Conservation (phyloP, 2,329 filamentous ascomycete species). For the Helicocarpus griseus region DNA sequence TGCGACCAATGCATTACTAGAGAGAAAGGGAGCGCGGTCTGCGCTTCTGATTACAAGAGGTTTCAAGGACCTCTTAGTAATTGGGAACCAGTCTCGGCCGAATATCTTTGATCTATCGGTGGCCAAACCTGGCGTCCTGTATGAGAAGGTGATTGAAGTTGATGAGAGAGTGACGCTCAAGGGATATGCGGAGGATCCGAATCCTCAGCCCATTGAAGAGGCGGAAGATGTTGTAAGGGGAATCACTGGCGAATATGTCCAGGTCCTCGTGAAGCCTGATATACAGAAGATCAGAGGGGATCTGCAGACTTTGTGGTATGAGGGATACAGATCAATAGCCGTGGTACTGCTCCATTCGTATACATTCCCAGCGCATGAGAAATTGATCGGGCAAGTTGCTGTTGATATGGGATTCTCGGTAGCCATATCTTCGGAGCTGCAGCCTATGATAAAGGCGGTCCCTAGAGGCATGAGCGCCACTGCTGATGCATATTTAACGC, state of each 20-base stretch:
- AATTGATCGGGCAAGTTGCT: slow-evolving; percentile 65
- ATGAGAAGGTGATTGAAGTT: slow-evolving; percentile 73
- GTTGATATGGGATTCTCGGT: slow-evolving; percentile 71
- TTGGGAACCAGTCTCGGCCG: slow-evolving; percentile 82
- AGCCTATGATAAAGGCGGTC: slow-evolving; percentile 78
- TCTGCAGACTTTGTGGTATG: slow-evolving; percentile 56
- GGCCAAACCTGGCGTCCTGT: slow-evolving; percentile 73
- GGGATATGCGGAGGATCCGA: slow-evolving; percentile 47
- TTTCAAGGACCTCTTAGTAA: slow-evolving; percentile 75
- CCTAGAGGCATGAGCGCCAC: slow-evolving; percentile 69
- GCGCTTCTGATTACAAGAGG: slow-evolving; percentile 80
- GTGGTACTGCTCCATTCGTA: slow-evolving; percentile 87
- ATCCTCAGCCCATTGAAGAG: slow-evolving; percentile 53
- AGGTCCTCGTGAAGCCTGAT: slow-evolving; percentile 53
- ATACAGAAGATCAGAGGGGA: slow-evolving; percentile 47
- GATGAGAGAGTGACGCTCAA: slow-evolving; percentile 60
- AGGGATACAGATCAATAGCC: slow-evolving; percentile 67
- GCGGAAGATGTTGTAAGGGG: slow-evolving; percentile 58
- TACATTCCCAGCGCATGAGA: slow-evolving; percentile 79
- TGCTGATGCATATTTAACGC: slow-evolving; percentile 70
- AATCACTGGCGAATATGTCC: slow-evolving; percentile 55
- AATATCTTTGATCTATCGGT: slow-evolving; percentile 88
- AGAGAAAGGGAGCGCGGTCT: slow-evolving; percentile 81
- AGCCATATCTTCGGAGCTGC: slow-evolving; percentile 67
- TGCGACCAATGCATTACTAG: slow-evolving; percentile 79